These are phyloP conservation scores for Lentinula sp. DNA, from an alignment of 768 basidiomycete genomes.

Conservation along the genomic window DNA sequence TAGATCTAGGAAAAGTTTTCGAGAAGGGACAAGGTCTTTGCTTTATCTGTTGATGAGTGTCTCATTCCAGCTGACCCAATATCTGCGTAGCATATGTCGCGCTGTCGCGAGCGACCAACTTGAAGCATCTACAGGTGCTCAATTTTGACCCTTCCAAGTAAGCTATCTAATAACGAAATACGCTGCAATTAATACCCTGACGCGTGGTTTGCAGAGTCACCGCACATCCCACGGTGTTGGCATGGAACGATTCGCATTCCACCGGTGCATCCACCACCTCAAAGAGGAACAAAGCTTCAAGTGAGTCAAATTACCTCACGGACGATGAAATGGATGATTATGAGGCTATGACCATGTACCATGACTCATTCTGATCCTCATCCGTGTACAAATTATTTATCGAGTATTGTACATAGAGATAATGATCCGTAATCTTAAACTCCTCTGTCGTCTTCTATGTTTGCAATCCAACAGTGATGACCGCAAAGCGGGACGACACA, in stretches of 20 bases:
- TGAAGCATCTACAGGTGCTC: slow-evolving; percentile 58
- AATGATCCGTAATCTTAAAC: too few species aligned
- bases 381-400: background rate
- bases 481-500: slow-evolving; percentile 77
- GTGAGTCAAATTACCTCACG: background rate
- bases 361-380: slow-evolving; percentile 5
- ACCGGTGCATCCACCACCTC: slow-evolving; percentile 8
- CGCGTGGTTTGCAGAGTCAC: slow-evolving; percentile 37
- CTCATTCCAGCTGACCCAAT: background rate
- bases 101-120: slow-evolving; percentile 66
- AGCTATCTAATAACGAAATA: slow-evolving; percentile 10
- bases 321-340: slow-evolving; percentile 34
- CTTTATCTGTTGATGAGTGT: background rate
- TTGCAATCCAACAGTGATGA: slow-evolving; percentile 61
- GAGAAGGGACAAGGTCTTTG: slow-evolving; percentile 70
- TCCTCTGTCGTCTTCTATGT: background rate
- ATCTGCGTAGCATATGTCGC: slow-evolving; percentile 54
- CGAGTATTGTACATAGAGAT: too few species aligned
- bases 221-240: slow-evolving; percentile 58
- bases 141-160: slow-evolving; percentile 59
- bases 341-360: slow-evolving; percentile 26
- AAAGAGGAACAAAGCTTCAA: slow-evolving; percentile 13
- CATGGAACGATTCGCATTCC: slow-evolving; percentile 33
- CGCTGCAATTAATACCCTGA: slow-evolving; percentile 1
- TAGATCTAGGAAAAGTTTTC: slow-evolving; percentile 71